Conservation (phyloP, 768 basidiomycete genomes). For the Russula olivacea region DNA sequence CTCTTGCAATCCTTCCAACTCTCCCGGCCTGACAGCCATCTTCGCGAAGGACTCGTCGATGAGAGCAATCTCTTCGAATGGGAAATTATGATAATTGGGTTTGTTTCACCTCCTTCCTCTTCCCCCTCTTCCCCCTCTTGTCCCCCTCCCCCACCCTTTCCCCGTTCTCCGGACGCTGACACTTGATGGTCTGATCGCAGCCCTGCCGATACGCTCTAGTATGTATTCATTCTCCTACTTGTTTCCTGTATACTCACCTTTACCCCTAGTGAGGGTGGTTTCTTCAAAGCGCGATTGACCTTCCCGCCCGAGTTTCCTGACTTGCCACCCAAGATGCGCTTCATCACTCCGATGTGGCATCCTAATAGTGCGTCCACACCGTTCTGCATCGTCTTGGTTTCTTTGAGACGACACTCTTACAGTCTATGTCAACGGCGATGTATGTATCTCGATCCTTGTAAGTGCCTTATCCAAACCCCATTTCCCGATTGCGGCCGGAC, state of each 20-base stretch:
- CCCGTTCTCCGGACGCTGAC: constrained; percentile 8
- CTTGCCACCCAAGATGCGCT: constrained; percentile 91
- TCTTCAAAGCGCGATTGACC: constrained; percentile 84
- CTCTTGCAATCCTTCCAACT: constrained; percentile 26
- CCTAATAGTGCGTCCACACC: constrained; percentile 72
- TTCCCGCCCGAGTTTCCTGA: constrained; percentile 92
- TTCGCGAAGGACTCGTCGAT: constrained; percentile 74
- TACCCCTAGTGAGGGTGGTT: constrained; percentile 80
- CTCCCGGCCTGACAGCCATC: constrained; percentile 32
- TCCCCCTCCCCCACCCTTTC: not conserved
- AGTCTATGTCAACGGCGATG: constrained; percentile 91
- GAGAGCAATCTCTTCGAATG: constrained; percentile 94
- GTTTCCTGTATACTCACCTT: constrained; percentile 21
- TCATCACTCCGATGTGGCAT: constrained; percentile 95
- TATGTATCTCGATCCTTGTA: constrained; percentile 95
- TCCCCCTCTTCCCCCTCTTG: not conserved
- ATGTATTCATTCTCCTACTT: constrained; percentile 29
- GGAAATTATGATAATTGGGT: constrained; percentile 96
- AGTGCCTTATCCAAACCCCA: constrained; percentile 27
- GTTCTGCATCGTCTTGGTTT: not conserved
- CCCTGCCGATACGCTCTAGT: constrained; percentile 92
- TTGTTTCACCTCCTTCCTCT: constrained; percentile 27
- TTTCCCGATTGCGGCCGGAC: constrained; percentile 15
- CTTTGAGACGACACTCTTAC: constrained; percentile 3
- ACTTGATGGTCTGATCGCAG: constrained; percentile 40